Evolutionary conservation across 2,329 filamentous ascomycete genomes (phyloP).

Genomic region (Pseudocercospora macadamiae): DNA sequence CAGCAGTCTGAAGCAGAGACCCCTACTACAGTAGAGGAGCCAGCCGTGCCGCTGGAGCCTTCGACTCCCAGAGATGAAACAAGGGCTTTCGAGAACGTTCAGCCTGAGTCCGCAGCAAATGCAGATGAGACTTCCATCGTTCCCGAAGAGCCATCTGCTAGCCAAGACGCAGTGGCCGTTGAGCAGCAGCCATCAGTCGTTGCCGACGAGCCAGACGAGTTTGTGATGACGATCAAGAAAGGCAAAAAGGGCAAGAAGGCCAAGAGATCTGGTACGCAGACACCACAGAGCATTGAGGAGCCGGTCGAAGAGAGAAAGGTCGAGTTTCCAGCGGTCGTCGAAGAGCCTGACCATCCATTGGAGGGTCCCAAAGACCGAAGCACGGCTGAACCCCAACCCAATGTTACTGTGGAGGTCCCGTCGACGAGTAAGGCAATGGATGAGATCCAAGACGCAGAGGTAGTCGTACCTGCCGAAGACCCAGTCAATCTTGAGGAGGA

Average conservation of each 20-base stretch:
- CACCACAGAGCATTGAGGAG: constrained; percentile 13
- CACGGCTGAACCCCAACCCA: too few relatives aligned
- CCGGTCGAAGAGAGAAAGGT: neutral
- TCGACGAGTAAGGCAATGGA: too few relatives aligned
- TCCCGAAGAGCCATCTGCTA: neutral
- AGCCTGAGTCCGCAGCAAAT: neutral
- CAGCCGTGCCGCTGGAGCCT: neutral
- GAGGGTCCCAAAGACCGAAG: too few relatives aligned
- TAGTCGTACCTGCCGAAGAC: neutral
- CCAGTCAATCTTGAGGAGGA: neutral
- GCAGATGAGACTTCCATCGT: neutral
- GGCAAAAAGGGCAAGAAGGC: constrained; percentile 29
- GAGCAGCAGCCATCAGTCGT: neutral
- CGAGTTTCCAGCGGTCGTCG: neutral
- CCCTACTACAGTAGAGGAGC: neutral
- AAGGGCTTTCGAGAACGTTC: neutral
- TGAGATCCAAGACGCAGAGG: too few relatives aligned
- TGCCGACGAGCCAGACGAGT: constrained; percentile 3
- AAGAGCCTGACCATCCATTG: neutral
- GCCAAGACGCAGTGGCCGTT: neutral
- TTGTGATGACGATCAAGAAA: constrained; percentile 6
- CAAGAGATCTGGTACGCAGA: constrained; percentile 14
- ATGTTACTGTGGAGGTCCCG: too few relatives aligned
- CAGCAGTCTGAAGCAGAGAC: neutral
- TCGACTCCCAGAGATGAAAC: neutral